Evolutionary conservation across 2,329 filamentous ascomycete species (phyloP).

Genomic region (Cladophialophora yegresii): DNA sequence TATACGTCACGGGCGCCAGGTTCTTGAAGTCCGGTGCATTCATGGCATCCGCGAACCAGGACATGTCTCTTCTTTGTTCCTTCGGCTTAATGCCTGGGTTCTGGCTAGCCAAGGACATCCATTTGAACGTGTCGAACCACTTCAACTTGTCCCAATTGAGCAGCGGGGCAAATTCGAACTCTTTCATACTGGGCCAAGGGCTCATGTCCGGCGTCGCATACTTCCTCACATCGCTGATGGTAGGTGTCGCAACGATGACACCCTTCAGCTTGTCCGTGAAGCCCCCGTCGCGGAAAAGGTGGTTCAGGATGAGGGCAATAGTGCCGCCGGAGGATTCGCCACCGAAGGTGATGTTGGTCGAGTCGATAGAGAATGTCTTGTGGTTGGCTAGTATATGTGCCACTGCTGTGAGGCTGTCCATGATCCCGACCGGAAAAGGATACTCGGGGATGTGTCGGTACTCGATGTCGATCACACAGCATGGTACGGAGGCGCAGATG

Average conservation of each 20-base stretch:
- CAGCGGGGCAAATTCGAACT: constrained; percentile 34
- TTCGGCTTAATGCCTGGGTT: constrained; percentile 24
- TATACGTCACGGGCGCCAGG: constrained; percentile 34
- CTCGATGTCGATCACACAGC: constrained; percentile 36
- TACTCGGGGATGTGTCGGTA: constrained; percentile 36
- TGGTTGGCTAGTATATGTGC: constrained; percentile 35
- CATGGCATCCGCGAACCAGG: constrained; percentile 35
- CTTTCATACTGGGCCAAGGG: constrained; percentile 36
- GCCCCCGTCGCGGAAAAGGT: constrained; percentile 33
- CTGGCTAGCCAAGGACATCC: constrained; percentile 31
- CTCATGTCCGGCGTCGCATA: constrained; percentile 35
- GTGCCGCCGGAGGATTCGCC: constrained; percentile 36
- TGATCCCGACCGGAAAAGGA: constrained; percentile 36
- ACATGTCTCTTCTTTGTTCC: constrained; percentile 33
- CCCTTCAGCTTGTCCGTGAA: constrained; percentile 31
- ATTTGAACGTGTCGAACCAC: constrained; percentile 38
- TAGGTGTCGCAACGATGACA: constrained; percentile 35
- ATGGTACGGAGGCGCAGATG: constrained; percentile 35
- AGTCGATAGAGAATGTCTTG: constrained; percentile 36
- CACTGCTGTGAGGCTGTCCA: constrained; percentile 33
- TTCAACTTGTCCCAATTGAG: constrained; percentile 37
- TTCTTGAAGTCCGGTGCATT: constrained; percentile 34
- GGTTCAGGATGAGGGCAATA: constrained; percentile 35
- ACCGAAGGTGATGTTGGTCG: constrained; percentile 34
- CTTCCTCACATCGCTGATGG: constrained; percentile 35